Conservation (phyloP, 2,329 filamentous ascomycete species). For the Apiospora marii region DNA sequence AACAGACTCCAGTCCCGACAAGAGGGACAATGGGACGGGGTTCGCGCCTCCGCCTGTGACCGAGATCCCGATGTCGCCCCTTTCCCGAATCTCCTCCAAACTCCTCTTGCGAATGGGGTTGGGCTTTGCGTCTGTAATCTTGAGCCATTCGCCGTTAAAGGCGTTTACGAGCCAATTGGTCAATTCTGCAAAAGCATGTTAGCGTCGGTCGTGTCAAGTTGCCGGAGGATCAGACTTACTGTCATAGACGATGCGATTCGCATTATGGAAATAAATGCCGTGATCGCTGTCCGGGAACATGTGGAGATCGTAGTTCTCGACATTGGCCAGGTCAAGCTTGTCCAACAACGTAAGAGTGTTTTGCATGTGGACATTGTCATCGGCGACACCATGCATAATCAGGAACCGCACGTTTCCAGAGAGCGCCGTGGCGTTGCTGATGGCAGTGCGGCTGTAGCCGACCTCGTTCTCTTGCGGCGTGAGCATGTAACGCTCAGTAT, state of each 20-base stretch:
- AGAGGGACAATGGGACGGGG: slow-evolving; percentile 1
- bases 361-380: slow-evolving; percentile 98
- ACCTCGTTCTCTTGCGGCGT: slow-evolving; percentile 81
- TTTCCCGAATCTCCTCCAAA: slow-evolving; percentile 33
- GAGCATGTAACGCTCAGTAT: slow-evolving; percentile 97
- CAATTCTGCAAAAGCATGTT: slow-evolving; percentile 64
- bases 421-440: slow-evolving; percentile 78
- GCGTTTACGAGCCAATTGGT: slow-evolving; percentile 94
- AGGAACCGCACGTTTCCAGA: slow-evolving; percentile 84
- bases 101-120: slow-evolving; percentile 33
- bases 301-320: slow-evolving; percentile 96
- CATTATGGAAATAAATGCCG: slow-evolving; percentile 93
- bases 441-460: slow-evolving; percentile 79
- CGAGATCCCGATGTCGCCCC: slow-evolving; percentile 27
- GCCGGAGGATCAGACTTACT: slow-evolving; percentile 66
- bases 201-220: slow-evolving; percentile 37
- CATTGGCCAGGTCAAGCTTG: slow-evolving; percentile 78
- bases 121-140: slow-evolving; percentile 59
- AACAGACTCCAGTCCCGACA: slow-evolving; percentile 12
- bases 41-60: slow-evolving; percentile 1
- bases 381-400: slow-evolving; percentile 93
- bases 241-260: slow-evolving; percentile 89
- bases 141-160: slow-evolving; percentile 95
- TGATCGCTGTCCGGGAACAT: slow-evolving; percentile 97
- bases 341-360: slow-evolving; percentile 90